Percentiles rank a stretch among this genome's conserved stretches.
Evolutionary conservation across 305 asterid genomes (phyloP).

Genomic region (Rubia balearica): DNA sequence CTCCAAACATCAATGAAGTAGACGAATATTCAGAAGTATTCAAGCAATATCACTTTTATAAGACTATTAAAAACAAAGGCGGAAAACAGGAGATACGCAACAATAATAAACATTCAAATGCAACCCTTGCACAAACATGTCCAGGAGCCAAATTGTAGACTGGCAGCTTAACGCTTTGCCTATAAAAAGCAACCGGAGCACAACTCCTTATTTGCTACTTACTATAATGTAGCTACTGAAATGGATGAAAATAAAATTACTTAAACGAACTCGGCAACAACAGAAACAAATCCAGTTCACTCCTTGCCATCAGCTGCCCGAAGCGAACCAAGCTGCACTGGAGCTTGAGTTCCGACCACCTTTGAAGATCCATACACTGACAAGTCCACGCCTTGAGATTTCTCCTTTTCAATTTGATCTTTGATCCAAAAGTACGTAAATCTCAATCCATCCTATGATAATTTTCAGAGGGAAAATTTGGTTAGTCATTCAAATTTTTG

Average conservation of each 20-base stretch:
- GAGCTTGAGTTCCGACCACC: slow-evolving; percentile 91
- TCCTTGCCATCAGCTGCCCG: slow-evolving; percentile 96
- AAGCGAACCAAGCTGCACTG: slow-evolving; percentile 88
- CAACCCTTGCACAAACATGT: background rate
- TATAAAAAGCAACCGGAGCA: background rate
- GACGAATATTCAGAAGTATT: no score
- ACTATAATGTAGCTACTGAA: background rate
- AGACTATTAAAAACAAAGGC: background rate
- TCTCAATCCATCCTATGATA: slow-evolving; percentile 72
- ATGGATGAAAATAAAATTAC: background rate
- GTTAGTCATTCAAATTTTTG: background rate
- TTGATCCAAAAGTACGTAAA: slow-evolving; percentile 89
- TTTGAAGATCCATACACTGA: slow-evolving; percentile 70
- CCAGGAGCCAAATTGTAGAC: background rate
- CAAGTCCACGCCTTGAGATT: slow-evolving; percentile 44
- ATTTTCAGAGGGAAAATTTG: background rate
- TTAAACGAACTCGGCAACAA: background rate
- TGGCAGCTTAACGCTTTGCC: background rate
- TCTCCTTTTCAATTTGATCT: slow-evolving; percentile 84
- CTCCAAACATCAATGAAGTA: background rate
- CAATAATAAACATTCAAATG: background rate
- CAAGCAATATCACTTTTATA: background rate
- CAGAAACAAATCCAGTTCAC: slow-evolving; percentile 20
- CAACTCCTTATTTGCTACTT: background rate
- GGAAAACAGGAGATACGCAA: background rate